Percentiles rank a stretch among this genome's conserved stretches.
These are phyloP conservation scores for Pseudocercospora cruenta DNA, from an alignment of 2,329 filamentous ascomycete genomes.

Conservation along the genomic window DNA sequence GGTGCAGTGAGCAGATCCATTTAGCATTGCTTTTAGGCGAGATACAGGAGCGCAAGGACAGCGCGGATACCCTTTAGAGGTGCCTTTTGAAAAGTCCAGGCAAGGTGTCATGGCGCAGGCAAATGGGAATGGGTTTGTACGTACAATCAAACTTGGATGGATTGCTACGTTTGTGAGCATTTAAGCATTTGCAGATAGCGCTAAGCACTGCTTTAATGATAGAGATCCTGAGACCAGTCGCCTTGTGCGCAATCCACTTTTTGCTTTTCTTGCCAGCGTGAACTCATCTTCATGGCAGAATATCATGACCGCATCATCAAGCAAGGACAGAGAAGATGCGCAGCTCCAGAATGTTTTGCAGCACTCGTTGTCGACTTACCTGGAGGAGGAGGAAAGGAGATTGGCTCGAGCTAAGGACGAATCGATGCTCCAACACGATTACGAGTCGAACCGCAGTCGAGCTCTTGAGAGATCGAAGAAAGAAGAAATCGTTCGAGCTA, in stretches of 20 bases:
- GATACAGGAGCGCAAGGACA: not conserved
- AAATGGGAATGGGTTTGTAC: not conserved
- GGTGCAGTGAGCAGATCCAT: slow-evolving; percentile 32
- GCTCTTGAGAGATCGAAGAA: no score
- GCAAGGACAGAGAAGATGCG: no score
- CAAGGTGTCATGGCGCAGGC: not conserved
- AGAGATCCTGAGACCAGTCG: not conserved
- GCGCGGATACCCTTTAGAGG: slow-evolving; percentile 2
- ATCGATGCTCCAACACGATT: no score
- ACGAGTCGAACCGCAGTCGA: no score
- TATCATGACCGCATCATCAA: no score
- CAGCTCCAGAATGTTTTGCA: no score
- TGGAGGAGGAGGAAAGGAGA: no score
- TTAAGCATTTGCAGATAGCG: not conserved
- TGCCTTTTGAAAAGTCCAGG: not conserved
- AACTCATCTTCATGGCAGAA: no score
- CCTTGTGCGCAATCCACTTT: not conserved
- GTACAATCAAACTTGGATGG: not conserved
- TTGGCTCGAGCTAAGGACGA: no score
- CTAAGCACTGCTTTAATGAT: not conserved
- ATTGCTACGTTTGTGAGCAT: slow-evolving; percentile 1
- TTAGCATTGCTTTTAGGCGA: not conserved
- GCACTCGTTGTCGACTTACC: no score
- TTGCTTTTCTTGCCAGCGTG: not conserved
- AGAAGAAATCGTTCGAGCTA: no score